Percentiles rank a stretch among this genome's conserved stretches.
Evolutionary conservation across 2,329 filamentous ascomycete species (phyloP).

Genomic region (Cladophialophora immunda): DNA sequence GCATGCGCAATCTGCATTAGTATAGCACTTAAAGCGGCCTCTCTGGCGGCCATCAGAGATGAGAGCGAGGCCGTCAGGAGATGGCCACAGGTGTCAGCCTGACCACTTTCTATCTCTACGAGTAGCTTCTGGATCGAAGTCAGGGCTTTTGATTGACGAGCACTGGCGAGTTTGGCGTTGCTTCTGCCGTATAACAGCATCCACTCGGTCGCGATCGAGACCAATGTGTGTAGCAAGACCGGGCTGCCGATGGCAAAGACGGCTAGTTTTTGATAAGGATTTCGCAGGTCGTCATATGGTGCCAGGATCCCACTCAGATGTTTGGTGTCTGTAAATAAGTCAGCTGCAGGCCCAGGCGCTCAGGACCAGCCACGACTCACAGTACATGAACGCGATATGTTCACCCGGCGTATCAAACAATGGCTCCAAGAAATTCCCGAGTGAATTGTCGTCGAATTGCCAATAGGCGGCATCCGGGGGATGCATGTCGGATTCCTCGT

Average conservation of each 20-base stretch:
- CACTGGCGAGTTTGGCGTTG: not conserved
- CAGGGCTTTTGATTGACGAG: not conserved
- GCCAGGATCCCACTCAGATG: not conserved
- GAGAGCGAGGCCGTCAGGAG: not conserved
- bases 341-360: not conserved
- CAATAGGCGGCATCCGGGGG: too few relatives aligned
- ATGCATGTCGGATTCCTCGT: too few relatives aligned
- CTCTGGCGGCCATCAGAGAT: too few relatives aligned
- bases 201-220: not conserved
- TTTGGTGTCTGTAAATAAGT: not conserved
- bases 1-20: constrained; percentile 1
- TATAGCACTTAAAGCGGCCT: not conserved
- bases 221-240: not conserved
- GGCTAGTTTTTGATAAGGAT: not conserved
- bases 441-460: too few relatives aligned
- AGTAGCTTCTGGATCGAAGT: not conserved
- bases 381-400: constrained; percentile 7
- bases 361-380: not conserved
- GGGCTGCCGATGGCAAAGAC: not conserved
- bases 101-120: not conserved
- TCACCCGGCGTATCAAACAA: too few relatives aligned
- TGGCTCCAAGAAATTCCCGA: too few relatives aligned
- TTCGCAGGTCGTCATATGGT: not conserved
- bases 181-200: not conserved
- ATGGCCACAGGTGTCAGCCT: not conserved